Evolutionary conservation across 768 basidiomycete species (phyloP).

Genomic region (Strobilomyces dryophilus): DNA sequence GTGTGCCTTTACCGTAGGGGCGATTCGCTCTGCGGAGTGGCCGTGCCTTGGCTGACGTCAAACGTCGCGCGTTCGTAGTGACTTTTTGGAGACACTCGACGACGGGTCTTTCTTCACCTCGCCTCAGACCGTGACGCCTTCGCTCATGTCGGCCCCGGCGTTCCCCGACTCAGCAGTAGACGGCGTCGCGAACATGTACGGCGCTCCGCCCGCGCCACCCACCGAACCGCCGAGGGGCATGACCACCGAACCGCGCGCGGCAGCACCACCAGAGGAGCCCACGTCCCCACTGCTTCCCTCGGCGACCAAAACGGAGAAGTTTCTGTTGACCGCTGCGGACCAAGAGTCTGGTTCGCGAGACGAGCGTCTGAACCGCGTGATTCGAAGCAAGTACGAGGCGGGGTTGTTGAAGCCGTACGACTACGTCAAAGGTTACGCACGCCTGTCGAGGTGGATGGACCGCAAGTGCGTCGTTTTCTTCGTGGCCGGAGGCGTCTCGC

Average conservation of each 20-base stretch:
- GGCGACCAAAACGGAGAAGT: slow-evolving; percentile 80
- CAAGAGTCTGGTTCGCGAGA: slow-evolving; percentile 89
- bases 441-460: slow-evolving; percentile 94
- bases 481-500: neutral
- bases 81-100: slow-evolving; percentile 85
- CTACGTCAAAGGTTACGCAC: slow-evolving; percentile 92
- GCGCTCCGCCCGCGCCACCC: slow-evolving; percentile 11
- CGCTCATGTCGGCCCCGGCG: slow-evolving; percentile 43
- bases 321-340: slow-evolving; percentile 91
- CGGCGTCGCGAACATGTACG: slow-evolving; percentile 11
- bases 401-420: slow-evolving; percentile 94
- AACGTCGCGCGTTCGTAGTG: slow-evolving; percentile 38
- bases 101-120: slow-evolving; percentile 75
- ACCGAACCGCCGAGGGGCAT: slow-evolving; percentile 21
- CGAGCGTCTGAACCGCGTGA: slow-evolving; percentile 86
- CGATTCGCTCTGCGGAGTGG: too few relatives aligned
- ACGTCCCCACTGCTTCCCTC: slow-evolving; percentile 58
- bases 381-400: slow-evolving; percentile 95
- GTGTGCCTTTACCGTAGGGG: slow-evolving; percentile 16
- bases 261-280: slow-evolving; percentile 37
- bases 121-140: slow-evolving; percentile 46
- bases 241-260: slow-evolving; percentile 19
- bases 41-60: too few relatives aligned
- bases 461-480: slow-evolving; percentile 54
- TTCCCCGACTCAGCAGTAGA: slow-evolving; percentile 14